Base-by-base conservation (phyloP, 2,329 filamentous ascomycete species). In the Trichophyton rubrum region DNA sequence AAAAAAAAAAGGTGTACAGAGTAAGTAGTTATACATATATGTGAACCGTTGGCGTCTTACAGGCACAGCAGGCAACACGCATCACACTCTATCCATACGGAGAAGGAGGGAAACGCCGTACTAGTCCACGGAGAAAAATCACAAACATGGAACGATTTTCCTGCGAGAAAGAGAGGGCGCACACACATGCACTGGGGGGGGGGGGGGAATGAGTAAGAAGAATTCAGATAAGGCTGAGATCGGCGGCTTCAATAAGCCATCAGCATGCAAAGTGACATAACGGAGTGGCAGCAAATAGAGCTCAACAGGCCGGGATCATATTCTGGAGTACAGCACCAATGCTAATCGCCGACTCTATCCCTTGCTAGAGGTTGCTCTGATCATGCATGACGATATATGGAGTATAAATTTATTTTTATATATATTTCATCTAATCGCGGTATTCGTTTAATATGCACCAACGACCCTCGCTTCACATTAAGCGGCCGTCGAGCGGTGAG, bases 191-290 rank as follows among this genome's bases (percentile, higher is more conserved):
- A 43, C 22, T 11, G 33, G 49, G 33, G 51, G 24, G 24, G 17
- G 33, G 49, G 33, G 51, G 24, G 24, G 17, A 11, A 55, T 55
- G 51, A 17, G 51, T 55, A 55, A 35, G 30, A 55, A n/a, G 27
- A 55, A 35, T 55, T 55, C 51, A 35, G 51, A 55, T 55, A 55
- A 55, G 30, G 51, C 51, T 55, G 51, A 33, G 51, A 55, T 55
- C 51, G 51, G 51, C 51, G 45, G 45, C 20, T 24, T 24, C 45
- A 27, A 51, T 22, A 51, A 51, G 45, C 45, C 45, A 51, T 51
- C 45, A 9, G 24, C 22, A 51, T 51, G 51, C 51, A 55, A 17
- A 33, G 51, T 55, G 30, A 55, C 51, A 55, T 55, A 33, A 55
- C 51, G 1, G 27, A 11, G 30, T 35, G 4, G 27, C 9, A 55